phyloP scores from a whole-genome alignment of 2,329 filamentous ascomycete genomes.

The Cryoendolithus antarcticus region DNA sequence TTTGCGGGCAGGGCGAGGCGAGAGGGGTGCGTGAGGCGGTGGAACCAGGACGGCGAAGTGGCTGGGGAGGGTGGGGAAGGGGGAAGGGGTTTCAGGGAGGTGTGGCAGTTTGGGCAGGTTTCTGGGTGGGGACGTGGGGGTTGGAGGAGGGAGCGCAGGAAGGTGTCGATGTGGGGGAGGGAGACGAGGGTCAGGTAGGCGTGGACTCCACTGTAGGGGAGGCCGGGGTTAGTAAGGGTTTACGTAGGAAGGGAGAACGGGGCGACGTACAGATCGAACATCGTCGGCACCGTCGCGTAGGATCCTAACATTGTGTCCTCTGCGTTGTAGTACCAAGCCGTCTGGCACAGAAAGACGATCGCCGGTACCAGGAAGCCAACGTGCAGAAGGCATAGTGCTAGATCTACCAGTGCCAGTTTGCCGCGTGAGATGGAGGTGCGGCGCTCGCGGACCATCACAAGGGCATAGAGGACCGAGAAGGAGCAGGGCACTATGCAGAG shows the following conservation, averaged over 20 bases:
- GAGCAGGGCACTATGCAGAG: no score
- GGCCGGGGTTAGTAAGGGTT: not conserved
- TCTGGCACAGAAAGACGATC: not conserved
- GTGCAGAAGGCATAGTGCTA: no score
- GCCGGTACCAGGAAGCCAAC: no score
- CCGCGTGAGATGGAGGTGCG: no score
- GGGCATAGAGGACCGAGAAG: no score
- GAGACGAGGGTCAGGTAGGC: conserved; percentile 8
- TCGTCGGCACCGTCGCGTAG: conserved; percentile 10
- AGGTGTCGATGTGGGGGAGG: conserved; percentile 6
- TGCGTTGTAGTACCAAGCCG: not conserved
- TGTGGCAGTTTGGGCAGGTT: conserved; percentile 11
- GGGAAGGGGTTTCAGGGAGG: not conserved
- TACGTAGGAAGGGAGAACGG: not conserved
- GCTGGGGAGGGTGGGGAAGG: conserved; percentile 1
- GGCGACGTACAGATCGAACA: conserved; percentile 10
- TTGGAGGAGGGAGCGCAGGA: conserved; percentile 8
- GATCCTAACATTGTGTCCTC: conserved; percentile 6
- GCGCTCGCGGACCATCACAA: no score
- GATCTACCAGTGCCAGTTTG: no score
- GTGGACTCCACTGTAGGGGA: conserved; percentile 9
- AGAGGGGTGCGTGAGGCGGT: no score
- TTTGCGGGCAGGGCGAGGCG: conserved; percentile 2
- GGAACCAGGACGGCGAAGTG: no score
- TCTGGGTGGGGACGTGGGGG: not conserved